Evolutionary conservation across 352 stramenopile species (phyloP).

Genomic region (Blastocystis sp.): DNA sequence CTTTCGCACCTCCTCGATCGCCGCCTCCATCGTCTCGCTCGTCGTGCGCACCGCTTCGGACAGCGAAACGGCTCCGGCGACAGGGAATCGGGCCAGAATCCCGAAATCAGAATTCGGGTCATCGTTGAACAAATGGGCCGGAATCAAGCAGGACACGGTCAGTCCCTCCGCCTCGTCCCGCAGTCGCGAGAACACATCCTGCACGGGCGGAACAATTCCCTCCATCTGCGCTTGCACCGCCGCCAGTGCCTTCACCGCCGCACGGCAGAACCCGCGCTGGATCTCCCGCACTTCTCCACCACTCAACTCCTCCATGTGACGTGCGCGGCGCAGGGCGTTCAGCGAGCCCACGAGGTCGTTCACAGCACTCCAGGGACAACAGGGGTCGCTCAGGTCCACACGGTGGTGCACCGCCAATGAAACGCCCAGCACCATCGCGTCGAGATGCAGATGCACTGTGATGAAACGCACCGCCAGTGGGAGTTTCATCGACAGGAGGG

Average conservation of each 20-base stretch:
- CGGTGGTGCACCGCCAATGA: background rate
- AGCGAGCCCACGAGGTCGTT: background rate
- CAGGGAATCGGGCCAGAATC: background rate
- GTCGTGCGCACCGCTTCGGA: background rate
- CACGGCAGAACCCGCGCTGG: background rate
- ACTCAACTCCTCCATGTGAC: background rate
- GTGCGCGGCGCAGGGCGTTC: background rate
- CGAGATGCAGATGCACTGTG: background rate
- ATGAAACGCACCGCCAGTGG: background rate
- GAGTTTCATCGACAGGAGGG: background rate
- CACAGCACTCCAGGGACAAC: background rate
- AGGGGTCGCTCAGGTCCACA: background rate
- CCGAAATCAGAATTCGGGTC: slow-evolving; percentile 21
- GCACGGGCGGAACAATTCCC: no score
- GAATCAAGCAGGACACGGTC: background rate
- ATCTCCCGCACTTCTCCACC: background rate
- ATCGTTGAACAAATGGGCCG: slow-evolving; percentile 15
- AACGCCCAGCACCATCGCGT: background rate
- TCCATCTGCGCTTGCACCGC: background rate
- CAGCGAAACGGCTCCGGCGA: background rate
- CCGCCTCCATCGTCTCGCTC: background rate
- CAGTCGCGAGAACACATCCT: background rate
- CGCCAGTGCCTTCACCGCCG: background rate
- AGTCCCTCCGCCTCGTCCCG: background rate
- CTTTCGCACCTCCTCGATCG: background rate